Conservation (phyloP, 164 flowering plant species). For the Vitis labrusca region DNA sequence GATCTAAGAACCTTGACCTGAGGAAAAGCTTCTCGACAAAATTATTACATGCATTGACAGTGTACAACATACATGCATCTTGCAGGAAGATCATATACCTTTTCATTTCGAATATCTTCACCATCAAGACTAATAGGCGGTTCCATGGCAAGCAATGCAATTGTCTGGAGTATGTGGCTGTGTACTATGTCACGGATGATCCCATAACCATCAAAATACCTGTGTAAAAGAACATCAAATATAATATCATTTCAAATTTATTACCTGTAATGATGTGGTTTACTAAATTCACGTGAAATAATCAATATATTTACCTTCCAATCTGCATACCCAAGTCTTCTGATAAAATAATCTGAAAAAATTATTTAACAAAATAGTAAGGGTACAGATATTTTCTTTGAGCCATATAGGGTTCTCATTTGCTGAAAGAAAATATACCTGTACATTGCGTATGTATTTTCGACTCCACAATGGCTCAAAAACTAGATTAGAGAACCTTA, state of each 20-base stretch:
- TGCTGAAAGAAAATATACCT: slow-evolving; percentile 25
- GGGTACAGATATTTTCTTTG: neutral
- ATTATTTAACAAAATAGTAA: neutral
- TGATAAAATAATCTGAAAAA: slow-evolving; percentile 49
- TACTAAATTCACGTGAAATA: neutral
- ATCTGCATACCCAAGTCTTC: slow-evolving; percentile 44
- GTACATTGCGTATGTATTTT: slow-evolving; percentile 48
- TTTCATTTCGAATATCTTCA: slow-evolving; percentile 68
- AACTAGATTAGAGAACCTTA: slow-evolving; percentile 63
- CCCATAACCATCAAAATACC: slow-evolving; percentile 61
- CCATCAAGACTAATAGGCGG: slow-evolving; percentile 66
- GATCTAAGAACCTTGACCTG: slow-evolving; percentile 68
- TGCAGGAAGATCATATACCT: slow-evolving; percentile 28
- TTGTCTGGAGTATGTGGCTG: slow-evolving; percentile 60
- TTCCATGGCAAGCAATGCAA: slow-evolving; percentile 70
- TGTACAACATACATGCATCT: neutral
- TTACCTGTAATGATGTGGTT: neutral
- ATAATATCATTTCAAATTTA: neutral
- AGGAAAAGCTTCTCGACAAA: slow-evolving; percentile 14
- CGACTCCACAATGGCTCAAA: slow-evolving; percentile 71
- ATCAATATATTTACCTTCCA: slow-evolving; percentile 34
- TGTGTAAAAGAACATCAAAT: neutral
- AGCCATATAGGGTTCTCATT: neutral
- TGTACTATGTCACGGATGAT: slow-evolving; percentile 59
- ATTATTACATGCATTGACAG: neutral